Evolutionary conservation across 1,139 yeast genomes (phyloP).

Genomic region (Ogataea hybrid): DNA sequence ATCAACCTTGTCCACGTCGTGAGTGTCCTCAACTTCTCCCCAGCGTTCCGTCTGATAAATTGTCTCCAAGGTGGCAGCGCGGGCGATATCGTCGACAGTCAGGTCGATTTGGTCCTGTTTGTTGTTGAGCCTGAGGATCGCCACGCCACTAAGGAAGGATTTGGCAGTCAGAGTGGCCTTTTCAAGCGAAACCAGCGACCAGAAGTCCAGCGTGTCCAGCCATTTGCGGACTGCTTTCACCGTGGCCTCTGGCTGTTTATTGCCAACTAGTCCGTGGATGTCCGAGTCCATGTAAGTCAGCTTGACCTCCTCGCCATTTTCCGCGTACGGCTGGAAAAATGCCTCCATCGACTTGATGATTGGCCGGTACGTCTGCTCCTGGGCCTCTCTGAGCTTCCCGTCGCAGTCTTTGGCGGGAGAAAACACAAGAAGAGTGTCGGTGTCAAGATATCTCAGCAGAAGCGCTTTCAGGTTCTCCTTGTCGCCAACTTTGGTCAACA

Average conservation of each 20-base stretch:
- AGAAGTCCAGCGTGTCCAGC: constrained; percentile 59
- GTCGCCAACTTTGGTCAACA: constrained; percentile 58
- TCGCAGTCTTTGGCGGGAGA: constrained; percentile 82
- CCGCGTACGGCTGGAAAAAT: constrained; percentile 49
- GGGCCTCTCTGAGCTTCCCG: constrained; percentile 74
- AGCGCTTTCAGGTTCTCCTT: constrained; percentile 52
- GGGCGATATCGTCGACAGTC: constrained; percentile 69
- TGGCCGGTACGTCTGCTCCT: constrained; percentile 74
- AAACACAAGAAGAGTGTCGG: constrained; percentile 87
- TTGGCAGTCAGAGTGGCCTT: constrained; percentile 82
- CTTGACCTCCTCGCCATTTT: constrained; percentile 33
- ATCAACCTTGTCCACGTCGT: constrained; percentile 92
- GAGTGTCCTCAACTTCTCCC: constrained; percentile 99
- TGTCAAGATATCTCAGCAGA: constrained; percentile 80
- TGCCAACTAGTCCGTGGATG: constrained; percentile 75
- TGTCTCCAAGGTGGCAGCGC: constrained; percentile 77
- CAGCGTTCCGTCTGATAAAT: constrained; percentile 82
- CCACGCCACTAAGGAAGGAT: constrained; percentile 77
- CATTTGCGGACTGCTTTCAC: constrained; percentile 63
- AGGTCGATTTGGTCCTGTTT: constrained; percentile 27
- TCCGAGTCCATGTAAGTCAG: constrained; percentile 76
- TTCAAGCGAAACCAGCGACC: constrained; percentile 86
- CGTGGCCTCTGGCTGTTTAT: constrained; percentile 61
- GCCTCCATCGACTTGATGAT: constrained; percentile 65
- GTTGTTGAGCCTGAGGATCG: constrained; percentile 35